Evolutionary conservation across 768 basidiomycete genomes (phyloP).

Genomic region (Pleurotus eryngii): DNA sequence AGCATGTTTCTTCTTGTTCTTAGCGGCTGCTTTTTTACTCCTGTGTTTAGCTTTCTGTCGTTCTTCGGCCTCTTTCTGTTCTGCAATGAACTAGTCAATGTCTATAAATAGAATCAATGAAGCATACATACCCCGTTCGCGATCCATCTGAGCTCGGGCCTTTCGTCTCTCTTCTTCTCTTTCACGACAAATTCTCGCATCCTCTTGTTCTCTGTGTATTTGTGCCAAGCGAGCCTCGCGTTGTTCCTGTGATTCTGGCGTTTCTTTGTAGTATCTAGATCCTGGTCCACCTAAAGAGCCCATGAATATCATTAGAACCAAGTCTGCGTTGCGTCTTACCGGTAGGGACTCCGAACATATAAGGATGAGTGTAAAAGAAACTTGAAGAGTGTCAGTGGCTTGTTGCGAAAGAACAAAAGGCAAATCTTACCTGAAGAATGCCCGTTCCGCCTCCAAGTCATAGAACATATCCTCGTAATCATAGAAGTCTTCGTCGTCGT

Average conservation of each 20-base stretch:
- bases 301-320: slow-evolving; percentile 7
- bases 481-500: slow-evolving; percentile 28
- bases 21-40: slow-evolving; percentile 54
- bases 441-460: slow-evolving; percentile 32
- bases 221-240: slow-evolving; percentile 49
- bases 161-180: slow-evolving; percentile 48
- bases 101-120: not conserved
- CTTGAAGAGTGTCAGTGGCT: not conserved
- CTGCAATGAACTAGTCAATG: slow-evolving; percentile 26
- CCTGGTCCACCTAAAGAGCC: slow-evolving; percentile 9
- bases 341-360: not conserved
- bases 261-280: slow-evolving; percentile 18
- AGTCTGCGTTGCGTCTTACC: not conserved
- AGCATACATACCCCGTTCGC: slow-evolving; percentile 43
- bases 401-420: not conserved
- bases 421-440: slow-evolving; percentile 1
- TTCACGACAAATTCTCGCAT: slow-evolving; percentile 49
- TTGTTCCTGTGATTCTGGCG: slow-evolving; percentile 48
- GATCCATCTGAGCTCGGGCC: slow-evolving; percentile 39
- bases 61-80: slow-evolving; percentile 52
- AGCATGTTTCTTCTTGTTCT: slow-evolving; percentile 45
- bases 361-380: slow-evolving; percentile 4
- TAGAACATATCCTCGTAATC: slow-evolving; percentile 25
- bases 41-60: slow-evolving; percentile 53
- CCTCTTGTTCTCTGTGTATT: slow-evolving; percentile 50